phyloP scores from a whole-genome alignment of 257 asterid species.

The Ocimum tenuiflorum region DNA sequence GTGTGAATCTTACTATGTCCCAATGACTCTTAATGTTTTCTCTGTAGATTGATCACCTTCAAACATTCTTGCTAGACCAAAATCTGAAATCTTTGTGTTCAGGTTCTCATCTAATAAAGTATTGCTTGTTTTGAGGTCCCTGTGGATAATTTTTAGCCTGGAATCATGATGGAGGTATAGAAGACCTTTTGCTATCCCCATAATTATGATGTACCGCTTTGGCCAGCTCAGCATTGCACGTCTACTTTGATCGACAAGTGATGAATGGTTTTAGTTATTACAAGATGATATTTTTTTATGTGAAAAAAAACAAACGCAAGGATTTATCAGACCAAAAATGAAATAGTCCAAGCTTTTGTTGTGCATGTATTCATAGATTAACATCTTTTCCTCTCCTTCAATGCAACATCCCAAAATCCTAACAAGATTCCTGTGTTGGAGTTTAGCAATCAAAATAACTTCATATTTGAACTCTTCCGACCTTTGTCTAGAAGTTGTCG shows the following conservation, averaged over 20 bases:
- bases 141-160: background rate
- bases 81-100: background rate
- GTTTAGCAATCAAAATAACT: conserved; percentile 18
- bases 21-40: background rate
- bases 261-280: background rate
- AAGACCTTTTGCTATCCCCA: background rate
- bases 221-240: background rate
- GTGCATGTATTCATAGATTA: conserved; percentile 21
- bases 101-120: background rate
- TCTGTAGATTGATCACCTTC: background rate
- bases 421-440: conserved; percentile 21
- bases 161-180: background rate
- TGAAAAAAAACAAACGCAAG: background rate
- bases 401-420: conserved; percentile 20
- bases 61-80: background rate
- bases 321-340: conserved; percentile 1
- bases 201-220: background rate
- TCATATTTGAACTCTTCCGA: conserved; percentile 16
- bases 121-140: background rate
- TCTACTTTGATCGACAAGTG: background rate
- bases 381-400: conserved; percentile 15
- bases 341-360: conserved; percentile 22
- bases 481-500: conserved; percentile 9
- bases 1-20: background rate
- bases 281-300: background rate